Percentiles rank a stretch among this genome's conserved stretches.
These are phyloP conservation scores for Phoma sp. DNA, from an alignment of 2,329 filamentous ascomycete species.

Conservation along the genomic window DNA sequence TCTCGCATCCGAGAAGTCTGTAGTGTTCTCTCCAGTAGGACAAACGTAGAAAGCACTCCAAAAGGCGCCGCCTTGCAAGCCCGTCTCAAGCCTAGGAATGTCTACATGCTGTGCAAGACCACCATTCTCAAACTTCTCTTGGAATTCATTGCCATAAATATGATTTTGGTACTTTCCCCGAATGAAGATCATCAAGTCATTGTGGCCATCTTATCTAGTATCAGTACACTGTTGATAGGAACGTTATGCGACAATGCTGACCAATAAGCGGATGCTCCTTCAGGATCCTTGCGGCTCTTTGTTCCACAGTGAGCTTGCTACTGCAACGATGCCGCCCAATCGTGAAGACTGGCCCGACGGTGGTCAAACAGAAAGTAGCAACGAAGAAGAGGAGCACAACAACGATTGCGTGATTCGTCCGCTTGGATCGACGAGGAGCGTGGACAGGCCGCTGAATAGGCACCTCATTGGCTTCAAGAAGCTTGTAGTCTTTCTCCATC, in stretches of 20 bases:
- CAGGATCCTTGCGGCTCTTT: slow-evolving; percentile 46
- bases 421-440: neutral
- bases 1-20: slow-evolving; percentile 76
- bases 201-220: slow-evolving; percentile 76
- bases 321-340: slow-evolving; percentile 4
- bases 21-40: slow-evolving; percentile 66
- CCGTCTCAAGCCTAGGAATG: slow-evolving; percentile 74
- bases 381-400: slow-evolving; percentile 17
- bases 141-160: slow-evolving; percentile 76
- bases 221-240: slow-evolving; percentile 24
- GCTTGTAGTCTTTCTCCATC: slow-evolving; percentile 20
- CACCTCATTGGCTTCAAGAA: slow-evolving; percentile 1
- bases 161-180: slow-evolving; percentile 74
- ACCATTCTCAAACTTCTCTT: slow-evolving; percentile 75
- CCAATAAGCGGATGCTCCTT: slow-evolving; percentile 52
- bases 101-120: slow-evolving; percentile 77
- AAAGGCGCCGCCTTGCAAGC: slow-evolving; percentile 83
- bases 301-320: slow-evolving; percentile 31
- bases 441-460: neutral
- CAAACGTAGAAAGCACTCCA: slow-evolving; percentile 89
- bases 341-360: slow-evolving; percentile 7
- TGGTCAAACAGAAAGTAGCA: slow-evolving; percentile 12
- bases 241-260: slow-evolving; percentile 25
- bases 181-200: slow-evolving; percentile 82
- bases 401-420: slow-evolving; percentile 14